A percentile compares a stretch with the other conserved stretches of the same genome.
Evolutionary conservation across 2,329 filamentous ascomycete genomes (phyloP).

Genomic region (Sordariomycetes sp.): DNA sequence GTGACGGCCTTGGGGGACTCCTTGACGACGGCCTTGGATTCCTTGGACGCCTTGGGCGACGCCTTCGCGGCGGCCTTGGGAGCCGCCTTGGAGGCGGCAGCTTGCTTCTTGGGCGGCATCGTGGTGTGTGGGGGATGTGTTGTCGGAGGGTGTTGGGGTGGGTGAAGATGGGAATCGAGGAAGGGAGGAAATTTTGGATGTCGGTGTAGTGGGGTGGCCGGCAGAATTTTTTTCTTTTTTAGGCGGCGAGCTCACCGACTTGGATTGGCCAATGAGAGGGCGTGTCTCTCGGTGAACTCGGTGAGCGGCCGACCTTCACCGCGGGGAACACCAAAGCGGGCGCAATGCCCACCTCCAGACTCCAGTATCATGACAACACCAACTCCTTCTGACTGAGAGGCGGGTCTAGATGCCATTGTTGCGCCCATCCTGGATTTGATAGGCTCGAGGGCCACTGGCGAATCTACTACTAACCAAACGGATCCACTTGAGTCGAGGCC

Average conservation of each 20-base stretch:
- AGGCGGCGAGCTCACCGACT: background rate
- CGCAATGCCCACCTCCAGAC: no score
- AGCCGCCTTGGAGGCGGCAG: background rate
- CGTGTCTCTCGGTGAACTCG: background rate
- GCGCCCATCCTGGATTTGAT: no score
- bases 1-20: constrained; percentile 2
- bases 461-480: no score
- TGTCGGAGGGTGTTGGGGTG: background rate
- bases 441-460: no score
- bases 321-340: background rate
- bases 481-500: no score
- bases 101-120: constrained; percentile 28
- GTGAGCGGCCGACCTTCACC: background rate
- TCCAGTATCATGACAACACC: no score
- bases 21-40: constrained; percentile 7
- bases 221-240: constrained; percentile 2
- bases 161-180: background rate
- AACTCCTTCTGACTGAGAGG: no score
- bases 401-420: no score
- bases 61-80: constrained; percentile 9
- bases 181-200: constrained; percentile 3
- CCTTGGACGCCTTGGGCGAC: no score
- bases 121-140: constrained; percentile 4
- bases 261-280: background rate
- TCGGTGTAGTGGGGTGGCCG: constrained; percentile 4